A percentile compares a stretch with the other conserved stretches of the same genome.
Conservation (phyloP, 441 rosid genomes). For the Adansonia grandidieri region DNA sequence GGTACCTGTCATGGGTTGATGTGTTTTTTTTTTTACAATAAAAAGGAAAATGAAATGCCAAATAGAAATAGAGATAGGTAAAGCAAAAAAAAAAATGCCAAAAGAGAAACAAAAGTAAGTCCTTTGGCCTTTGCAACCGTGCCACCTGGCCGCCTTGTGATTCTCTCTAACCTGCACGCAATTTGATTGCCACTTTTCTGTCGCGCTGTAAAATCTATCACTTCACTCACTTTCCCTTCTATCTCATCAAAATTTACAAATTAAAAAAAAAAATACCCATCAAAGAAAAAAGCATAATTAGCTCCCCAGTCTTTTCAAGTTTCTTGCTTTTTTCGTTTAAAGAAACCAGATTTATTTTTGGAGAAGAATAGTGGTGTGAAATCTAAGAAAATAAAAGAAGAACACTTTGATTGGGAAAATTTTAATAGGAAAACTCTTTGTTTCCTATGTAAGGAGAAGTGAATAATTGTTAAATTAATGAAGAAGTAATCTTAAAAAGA, state of each 20-base stretch:
- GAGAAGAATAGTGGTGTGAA: not conserved
- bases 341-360: not conserved
- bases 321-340: not conserved
- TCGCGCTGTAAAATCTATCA: slow-evolving; percentile 4
- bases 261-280: not conserved
- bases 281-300: not conserved
- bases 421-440: not conserved
- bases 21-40: not conserved
- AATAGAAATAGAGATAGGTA: slow-evolving; percentile 20
- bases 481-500: not conserved
- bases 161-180: slow-evolving; percentile 46
- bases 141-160: slow-evolving; percentile 51
- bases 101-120: slow-evolving; percentile 28
- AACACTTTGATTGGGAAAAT: not conserved
- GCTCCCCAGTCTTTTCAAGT: slow-evolving; percentile 13
- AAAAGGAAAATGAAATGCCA: slow-evolving; percentile 22
- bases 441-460: not conserved
- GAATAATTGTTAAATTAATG: not conserved
- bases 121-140: slow-evolving; percentile 30
- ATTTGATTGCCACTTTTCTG: slow-evolving; percentile 14
- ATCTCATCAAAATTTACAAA: not conserved
- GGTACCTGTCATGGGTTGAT: not conserved
- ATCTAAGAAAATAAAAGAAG: not conserved
- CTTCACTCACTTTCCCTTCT: slow-evolving; percentile 16
- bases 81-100: slow-evolving; percentile 6